Evolutionary conservation across 495 filamentous ascomycete genomes (phyloP), one percentile per base, ranked within the genome.

Genomic region (Lasiosphaeriaceae sp.): DNA sequence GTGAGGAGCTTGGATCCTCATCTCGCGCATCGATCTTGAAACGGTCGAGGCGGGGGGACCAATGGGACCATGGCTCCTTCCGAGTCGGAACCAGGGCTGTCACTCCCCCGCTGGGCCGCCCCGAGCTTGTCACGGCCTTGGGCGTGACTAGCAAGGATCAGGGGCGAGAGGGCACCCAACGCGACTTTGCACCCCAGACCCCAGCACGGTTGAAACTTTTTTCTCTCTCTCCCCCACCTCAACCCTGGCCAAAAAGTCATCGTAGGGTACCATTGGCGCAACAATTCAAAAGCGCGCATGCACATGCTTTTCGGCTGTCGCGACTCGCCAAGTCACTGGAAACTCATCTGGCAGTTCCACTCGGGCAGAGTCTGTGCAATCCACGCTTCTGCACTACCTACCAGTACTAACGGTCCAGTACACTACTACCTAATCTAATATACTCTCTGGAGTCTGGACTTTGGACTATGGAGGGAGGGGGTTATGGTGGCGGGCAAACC

Each of bases 21-120:
- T 54, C 51, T 54, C 19, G 52, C 21, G 9, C 43, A 48, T 44
- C 43, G 44, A 60, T 55, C 45, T 56, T 61, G 50, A 59, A 65
- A 59, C 62, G 53, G 50, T 50, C 39, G 43, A 49, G 37, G 56
- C 35, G 35, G 49, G 55, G 51, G 47, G 29, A 56, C 59, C 60
- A 61, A 62, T 61, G 49, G 57, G 45, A 61, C 55, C 53, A 43
- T 43, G 48, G 60, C 41, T 52, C 52, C 53, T 59, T 59, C 56
- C 54, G 53, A 55, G 47, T 60, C 54, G 51, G 56, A 51, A 54
- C 22, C 31, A 26, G 23, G 39, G 17, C 43, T 43, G 19, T 47
- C 17, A 24, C 58, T 60, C 52, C 58, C 58, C 58, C 58, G 58
- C 58, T 46, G 51, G 47, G 23, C 48, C 47, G 43, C 55, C 12